Evolutionary conservation across 441 rosid genomes (phyloP).

Genomic region (Bocquillonia castaneifolia): DNA sequence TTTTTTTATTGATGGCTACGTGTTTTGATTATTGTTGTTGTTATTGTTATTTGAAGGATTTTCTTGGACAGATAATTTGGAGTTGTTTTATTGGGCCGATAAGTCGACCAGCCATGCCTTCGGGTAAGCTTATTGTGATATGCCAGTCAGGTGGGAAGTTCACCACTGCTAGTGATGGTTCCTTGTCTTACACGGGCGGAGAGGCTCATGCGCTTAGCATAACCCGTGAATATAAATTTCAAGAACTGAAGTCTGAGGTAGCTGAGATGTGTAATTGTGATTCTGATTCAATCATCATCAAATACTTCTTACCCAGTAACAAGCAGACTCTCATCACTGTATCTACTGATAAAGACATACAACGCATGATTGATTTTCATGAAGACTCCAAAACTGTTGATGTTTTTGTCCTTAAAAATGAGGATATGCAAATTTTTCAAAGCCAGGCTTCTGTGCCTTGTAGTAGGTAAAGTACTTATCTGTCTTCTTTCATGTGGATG

Average conservation of each 20-base stretch:
- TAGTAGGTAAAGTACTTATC: conserved; percentile 23
- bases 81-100: neutral
- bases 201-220: conserved; percentile 46
- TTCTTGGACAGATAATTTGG: conserved; percentile 7
- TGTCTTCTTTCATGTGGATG: conserved; percentile 8
- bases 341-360: conserved; percentile 35
- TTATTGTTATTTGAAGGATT: neutral
- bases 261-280: conserved; percentile 45
- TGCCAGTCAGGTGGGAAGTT: conserved; percentile 52
- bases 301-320: conserved; percentile 37
- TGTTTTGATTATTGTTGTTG: neutral
- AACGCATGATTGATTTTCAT: conserved; percentile 38
- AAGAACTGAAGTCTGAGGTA: conserved; percentile 38
- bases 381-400: conserved; percentile 31
- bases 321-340: conserved; percentile 34
- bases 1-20: neutral
- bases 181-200: conserved; percentile 39
- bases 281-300: conserved; percentile 21
- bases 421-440: conserved; percentile 13
- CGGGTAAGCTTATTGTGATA: conserved; percentile 35
- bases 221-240: conserved; percentile 29
- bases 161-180: conserved; percentile 32
- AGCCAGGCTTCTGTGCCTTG: conserved; percentile 10
- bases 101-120: conserved; percentile 14
- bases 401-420: conserved; percentile 27